Evolutionary conservation across 2,329 filamentous ascomycete genomes (phyloP).

Genomic region (Epichloe elymi): DNA sequence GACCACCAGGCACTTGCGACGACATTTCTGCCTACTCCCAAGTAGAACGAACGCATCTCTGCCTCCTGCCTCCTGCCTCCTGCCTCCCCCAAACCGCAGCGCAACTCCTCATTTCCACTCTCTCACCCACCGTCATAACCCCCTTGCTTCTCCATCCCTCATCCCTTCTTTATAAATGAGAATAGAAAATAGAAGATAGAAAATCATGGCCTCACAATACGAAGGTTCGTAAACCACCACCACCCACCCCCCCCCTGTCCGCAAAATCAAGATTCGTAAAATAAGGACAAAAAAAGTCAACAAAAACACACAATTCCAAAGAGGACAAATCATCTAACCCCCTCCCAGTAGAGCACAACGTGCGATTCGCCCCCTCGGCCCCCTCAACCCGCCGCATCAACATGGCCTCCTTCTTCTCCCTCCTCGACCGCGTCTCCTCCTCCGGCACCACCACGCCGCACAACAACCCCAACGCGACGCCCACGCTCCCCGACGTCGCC

Average conservation of each 20-base stretch:
- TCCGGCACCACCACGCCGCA: constrained; percentile 21
- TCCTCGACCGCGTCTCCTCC: constrained; percentile 39
- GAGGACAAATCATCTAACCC: not conserved
- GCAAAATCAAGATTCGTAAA: not conserved
- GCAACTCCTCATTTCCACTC: not conserved
- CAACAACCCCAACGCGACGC: constrained; percentile 44
- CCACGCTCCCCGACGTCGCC: constrained; percentile 45
- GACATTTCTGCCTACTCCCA: not conserved
- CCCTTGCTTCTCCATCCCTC: not conserved
- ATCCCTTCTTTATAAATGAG: not conserved
- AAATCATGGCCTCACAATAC: constrained; percentile 38
- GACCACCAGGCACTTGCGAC: not conserved
- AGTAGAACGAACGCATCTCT: too few species aligned
- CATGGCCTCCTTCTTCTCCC: constrained; percentile 50
- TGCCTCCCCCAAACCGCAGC: not conserved
- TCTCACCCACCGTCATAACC: not conserved
- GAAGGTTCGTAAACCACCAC: constrained; percentile 25
- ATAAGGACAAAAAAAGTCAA: not conserved
- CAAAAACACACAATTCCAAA: too few species aligned
- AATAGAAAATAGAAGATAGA: too few species aligned
- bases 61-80: too few species aligned
- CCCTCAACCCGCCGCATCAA: constrained; percentile 40
- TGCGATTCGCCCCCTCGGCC: constrained; percentile 30
- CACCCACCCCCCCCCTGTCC: not conserved
- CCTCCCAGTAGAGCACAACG: constrained; percentile 48